Conservation (phyloP, 1,284 basidiomycete genomes). For the Veloporphyrellus conicus region DNA sequence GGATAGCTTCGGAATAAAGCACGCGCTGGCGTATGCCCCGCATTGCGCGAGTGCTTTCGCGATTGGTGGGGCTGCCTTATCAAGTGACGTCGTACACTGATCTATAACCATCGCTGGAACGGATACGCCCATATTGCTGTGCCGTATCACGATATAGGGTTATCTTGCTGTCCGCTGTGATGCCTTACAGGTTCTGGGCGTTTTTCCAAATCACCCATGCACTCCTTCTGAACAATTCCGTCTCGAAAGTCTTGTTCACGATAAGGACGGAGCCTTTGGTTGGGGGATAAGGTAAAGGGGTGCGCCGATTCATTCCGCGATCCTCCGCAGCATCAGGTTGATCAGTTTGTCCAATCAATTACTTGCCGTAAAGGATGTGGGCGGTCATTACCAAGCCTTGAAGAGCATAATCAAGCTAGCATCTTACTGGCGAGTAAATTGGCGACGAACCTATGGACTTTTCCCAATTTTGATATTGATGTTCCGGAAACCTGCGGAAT, state of each 20-base stretch:
- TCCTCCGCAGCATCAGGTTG: slow-evolving; percentile 18
- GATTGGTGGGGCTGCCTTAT: slow-evolving; percentile 26
- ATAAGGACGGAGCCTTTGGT: slow-evolving; percentile 24
- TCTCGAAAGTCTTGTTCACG: slow-evolving; percentile 8
- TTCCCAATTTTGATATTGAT: slow-evolving; percentile 8
- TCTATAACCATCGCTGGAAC: not conserved
- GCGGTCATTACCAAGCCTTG: slow-evolving; percentile 3
- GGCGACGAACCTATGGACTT: not conserved
- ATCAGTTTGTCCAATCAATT: slow-evolving; percentile 1
- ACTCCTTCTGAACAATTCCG: slow-evolving; percentile 1
- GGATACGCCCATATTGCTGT: slow-evolving; percentile 2
- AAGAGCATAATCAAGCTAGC: slow-evolving; percentile 11
- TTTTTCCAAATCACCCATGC: not conserved
- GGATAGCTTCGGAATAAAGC: slow-evolving; percentile 13
- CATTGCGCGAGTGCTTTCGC: slow-evolving; percentile 20
- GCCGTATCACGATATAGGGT: slow-evolving; percentile 2
- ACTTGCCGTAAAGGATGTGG: slow-evolving; percentile 1
- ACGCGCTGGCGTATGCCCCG: slow-evolving; percentile 3
- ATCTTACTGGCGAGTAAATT: slow-evolving; percentile 10
- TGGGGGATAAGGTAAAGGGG: slow-evolving; percentile 23
- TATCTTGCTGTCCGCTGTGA: not conserved
- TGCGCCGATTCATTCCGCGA: slow-evolving; percentile 3
- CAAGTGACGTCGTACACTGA: slow-evolving; percentile 4
- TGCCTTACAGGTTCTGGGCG: not conserved
- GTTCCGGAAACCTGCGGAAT: slow-evolving; percentile 10